These are phyloP conservation scores for Exsudoporus frostii DNA, from an alignment of 768 basidiomycete genomes.

Conservation along the genomic window DNA sequence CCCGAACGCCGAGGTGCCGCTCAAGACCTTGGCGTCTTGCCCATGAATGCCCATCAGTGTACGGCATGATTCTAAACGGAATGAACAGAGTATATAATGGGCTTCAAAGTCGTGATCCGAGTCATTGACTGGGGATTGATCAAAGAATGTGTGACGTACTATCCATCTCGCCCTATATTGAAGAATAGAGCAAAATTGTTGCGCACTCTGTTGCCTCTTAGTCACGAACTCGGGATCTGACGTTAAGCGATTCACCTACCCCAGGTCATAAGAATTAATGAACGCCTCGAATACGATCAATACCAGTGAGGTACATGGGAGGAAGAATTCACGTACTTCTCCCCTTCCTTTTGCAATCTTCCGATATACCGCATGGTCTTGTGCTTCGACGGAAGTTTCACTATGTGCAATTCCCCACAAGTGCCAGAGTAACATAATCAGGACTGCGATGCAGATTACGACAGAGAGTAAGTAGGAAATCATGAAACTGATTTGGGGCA, in stretches of 20 bases:
- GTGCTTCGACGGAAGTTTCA: slow-evolving; percentile 88
- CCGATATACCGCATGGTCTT: slow-evolving; percentile 80
- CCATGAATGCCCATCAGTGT: slow-evolving; percentile 83
- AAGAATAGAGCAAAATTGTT: slow-evolving; percentile 83
- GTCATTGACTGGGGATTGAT: background rate
- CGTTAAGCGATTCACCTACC: slow-evolving; percentile 40
- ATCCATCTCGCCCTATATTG: slow-evolving; percentile 75
- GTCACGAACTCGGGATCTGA: background rate
- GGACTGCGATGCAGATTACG: slow-evolving; percentile 73
- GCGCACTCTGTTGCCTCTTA: slow-evolving; percentile 31
- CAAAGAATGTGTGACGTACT: slow-evolving; percentile 53
- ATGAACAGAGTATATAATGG: slow-evolving; percentile 76
- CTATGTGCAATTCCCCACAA: slow-evolving; percentile 66
- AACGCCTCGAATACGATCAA: slow-evolving; percentile 50
- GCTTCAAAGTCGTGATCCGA: slow-evolving; percentile 37
- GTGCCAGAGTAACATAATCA: slow-evolving; percentile 71
- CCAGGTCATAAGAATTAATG: slow-evolving; percentile 89
- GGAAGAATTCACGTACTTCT: slow-evolving; percentile 48
- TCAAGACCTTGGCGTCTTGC: slow-evolving; percentile 64
- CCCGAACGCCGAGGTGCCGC: slow-evolving; percentile 57
- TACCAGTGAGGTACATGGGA: background rate
- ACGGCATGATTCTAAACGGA: slow-evolving; percentile 75
- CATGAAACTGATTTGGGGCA: slow-evolving; percentile 69
- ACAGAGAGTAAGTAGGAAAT: slow-evolving; percentile 71
- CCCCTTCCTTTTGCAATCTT: slow-evolving; percentile 64